Evolutionary conservation across 352 stramenopile species (phyloP), one percentile per base, ranked within the genome.

Genomic region (Globisporangium camurandrum): DNA sequence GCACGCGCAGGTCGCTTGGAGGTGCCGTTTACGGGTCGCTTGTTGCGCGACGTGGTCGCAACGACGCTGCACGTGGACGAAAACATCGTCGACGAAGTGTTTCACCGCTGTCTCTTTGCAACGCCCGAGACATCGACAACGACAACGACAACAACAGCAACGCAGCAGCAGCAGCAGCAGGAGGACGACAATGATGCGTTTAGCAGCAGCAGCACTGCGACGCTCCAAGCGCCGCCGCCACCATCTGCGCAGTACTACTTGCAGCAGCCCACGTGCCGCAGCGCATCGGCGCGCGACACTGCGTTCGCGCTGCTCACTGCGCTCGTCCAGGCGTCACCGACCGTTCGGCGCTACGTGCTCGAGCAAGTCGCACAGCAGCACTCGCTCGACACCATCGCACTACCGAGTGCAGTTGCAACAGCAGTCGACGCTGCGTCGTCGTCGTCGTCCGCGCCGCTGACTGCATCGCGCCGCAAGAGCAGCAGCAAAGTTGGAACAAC

Each of bases 221-320:
- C 20, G 59, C 56, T 44, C 56, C n/a, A n/a, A n/a, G n/a, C n/a
- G n/a, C n/a, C n/a, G n/a, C n/a, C n/a, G n/a, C n/a, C n/a, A n/a
- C n/a, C 66, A 23, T 84, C 71, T 6, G 78, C 74, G 3, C 75
- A 86, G 27, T 88, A 87, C 34, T 89, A 84, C 54, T 56, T 92
- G 10, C 78, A 75, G 30, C 76, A 91, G 44, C 79, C 81, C 0
- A 95, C 89, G 49, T 95, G 84, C 33, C 78, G 71, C n/a, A 89
- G 71, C 49, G 73, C 88, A 22, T 75, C 70, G 1, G 88, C 74
- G 34, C 67, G 84, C 38, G 69, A 80, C 12, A 52, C 91, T 44
- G 81, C 84, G 9, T 95, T 93, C 61, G 73, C 87, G 11, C 60
- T 95, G n/a, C 57, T 95, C 11, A 54, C 58, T 14, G 75, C 89